Evolutionary conservation across 2,329 filamentous ascomycete species (phyloP).

Genomic region (Aspergillus thermomutatus): DNA sequence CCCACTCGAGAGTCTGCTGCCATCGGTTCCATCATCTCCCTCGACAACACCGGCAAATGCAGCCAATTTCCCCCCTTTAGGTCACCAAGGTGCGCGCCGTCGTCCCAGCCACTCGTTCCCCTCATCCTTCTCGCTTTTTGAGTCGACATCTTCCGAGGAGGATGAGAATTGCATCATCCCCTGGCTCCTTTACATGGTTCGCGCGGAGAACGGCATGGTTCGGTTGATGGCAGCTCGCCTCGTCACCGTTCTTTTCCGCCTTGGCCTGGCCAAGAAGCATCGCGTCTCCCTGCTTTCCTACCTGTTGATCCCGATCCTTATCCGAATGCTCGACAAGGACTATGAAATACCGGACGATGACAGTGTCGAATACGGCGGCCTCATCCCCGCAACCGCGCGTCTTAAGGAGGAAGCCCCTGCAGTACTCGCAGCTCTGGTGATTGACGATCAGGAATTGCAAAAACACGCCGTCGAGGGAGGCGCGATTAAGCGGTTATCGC

Average conservation of each 20-base stretch:
- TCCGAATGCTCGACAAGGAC: constrained; percentile 61
- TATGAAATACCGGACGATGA: constrained; percentile 39
- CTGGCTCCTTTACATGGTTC: constrained; percentile 66
- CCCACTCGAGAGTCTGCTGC: constrained; percentile 65
- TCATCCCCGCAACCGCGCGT: constrained; percentile 45
- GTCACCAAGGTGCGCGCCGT: constrained; percentile 38
- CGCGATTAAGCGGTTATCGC: constrained; percentile 60
- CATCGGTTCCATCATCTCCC: constrained; percentile 41
- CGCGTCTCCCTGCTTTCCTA: constrained; percentile 64
- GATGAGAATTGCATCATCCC: constrained; percentile 68
- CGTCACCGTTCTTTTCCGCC: constrained; percentile 65
- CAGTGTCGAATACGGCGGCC: constrained; percentile 35
- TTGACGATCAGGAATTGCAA: constrained; percentile 75
- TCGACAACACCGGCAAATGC: constrained; percentile 26
- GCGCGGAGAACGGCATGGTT: constrained; percentile 56
- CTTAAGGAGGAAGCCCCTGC: constrained; percentile 70
- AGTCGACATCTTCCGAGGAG: constrained; percentile 52
- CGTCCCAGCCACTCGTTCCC: constrained; percentile 36
- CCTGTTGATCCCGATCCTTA: constrained; percentile 67
- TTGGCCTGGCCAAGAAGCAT: constrained; percentile 61
- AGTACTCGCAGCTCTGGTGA: constrained; percentile 73
- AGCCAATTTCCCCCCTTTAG: constrained; percentile 54
- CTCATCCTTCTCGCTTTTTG: constrained; percentile 30
- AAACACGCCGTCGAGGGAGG: constrained; percentile 72
- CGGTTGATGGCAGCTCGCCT: constrained; percentile 67